These are phyloP conservation scores for Talaromyces sp. DNA, from an alignment of 2,329 filamentous ascomycete species.

Conservation along the genomic window DNA sequence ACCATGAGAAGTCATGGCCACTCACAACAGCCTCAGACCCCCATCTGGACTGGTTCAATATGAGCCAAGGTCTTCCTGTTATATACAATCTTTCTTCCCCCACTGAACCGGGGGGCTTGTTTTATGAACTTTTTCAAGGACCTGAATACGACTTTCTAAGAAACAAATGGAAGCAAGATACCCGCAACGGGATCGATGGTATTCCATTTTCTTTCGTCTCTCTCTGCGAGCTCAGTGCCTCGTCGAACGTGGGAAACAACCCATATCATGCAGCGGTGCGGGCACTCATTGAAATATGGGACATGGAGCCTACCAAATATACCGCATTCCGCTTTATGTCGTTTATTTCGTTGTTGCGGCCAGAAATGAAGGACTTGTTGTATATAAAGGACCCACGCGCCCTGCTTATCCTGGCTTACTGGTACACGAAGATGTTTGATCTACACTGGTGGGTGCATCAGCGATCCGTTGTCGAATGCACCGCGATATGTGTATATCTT, in stretches of 20 bases:
- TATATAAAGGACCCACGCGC: constrained; percentile 48
- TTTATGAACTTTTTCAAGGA: background rate
- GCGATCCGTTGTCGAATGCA: constrained; percentile 44
- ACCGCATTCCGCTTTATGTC: constrained; percentile 6
- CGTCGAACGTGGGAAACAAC: constrained; percentile 32
- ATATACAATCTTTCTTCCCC: constrained; percentile 46
- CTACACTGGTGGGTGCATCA: constrained; percentile 46
- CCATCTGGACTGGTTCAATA: constrained; percentile 53
- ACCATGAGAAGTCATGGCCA: constrained; percentile 3
- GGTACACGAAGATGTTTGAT: constrained; percentile 47
- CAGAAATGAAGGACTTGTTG: constrained; percentile 39
- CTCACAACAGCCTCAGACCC: constrained; percentile 21
- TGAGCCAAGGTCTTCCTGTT: constrained; percentile 50
- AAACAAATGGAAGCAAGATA: constrained; percentile 1
- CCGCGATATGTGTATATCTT: constrained; percentile 43
- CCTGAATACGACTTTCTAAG: background rate
- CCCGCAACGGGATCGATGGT: background rate
- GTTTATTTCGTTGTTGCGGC: constrained; percentile 11
- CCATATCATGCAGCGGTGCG: constrained; percentile 7
- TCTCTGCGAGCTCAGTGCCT: constrained; percentile 41
- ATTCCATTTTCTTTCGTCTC: background rate
- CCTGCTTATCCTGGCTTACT: constrained; percentile 51
- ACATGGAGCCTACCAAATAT: constrained; percentile 11
- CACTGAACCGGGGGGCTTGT: background rate
- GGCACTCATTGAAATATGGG: background rate